A percentile compares a stretch with the other conserved stretches of the same genome.
Evolutionary conservation across 1,284 basidiomycete species (phyloP).

Genomic region (Lignosus rhinocerotis): DNA sequence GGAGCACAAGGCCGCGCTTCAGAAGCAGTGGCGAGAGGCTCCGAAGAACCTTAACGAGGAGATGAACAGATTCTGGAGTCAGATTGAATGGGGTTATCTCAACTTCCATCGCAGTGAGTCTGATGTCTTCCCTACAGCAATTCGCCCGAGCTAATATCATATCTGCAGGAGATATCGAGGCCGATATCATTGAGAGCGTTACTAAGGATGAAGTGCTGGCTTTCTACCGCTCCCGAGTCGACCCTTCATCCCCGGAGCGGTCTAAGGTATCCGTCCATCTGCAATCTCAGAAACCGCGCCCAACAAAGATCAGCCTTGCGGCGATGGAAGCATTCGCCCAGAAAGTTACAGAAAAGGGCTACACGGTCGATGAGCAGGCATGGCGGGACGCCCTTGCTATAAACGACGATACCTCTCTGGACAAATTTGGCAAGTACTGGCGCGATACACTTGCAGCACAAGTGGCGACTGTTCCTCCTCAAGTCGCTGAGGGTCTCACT

Average conservation of each 20-base stretch:
- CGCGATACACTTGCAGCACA: constrained; percentile 50
- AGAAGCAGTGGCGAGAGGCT: constrained; percentile 71
- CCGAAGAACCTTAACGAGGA: constrained; percentile 74
- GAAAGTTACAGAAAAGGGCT: constrained; percentile 51
- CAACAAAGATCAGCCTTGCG: constrained; percentile 62
- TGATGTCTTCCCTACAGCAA: constrained; percentile 35
- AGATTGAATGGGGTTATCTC: constrained; percentile 75
- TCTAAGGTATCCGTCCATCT: constrained; percentile 85
- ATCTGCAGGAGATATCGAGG: constrained; percentile 65
- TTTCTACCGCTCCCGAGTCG: constrained; percentile 72
- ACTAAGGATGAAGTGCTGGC: constrained; percentile 80
- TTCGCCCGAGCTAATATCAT: constrained; percentile 14
- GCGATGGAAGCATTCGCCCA: constrained; percentile 68
- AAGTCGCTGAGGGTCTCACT: constrained; percentile 52
- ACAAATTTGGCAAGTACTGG: constrained; percentile 57
- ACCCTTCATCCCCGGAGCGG: constrained; percentile 69
- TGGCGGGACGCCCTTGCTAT: constrained; percentile 47
- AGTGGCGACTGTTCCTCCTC: constrained; percentile 30
- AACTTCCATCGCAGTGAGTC: constrained; percentile 73
- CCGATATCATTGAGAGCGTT: constrained; percentile 59
- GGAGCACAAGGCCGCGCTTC: constrained; percentile 54
- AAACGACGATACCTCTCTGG: constrained; percentile 47
- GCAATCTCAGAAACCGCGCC: constrained; percentile 63
- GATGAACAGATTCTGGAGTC: constrained; percentile 62
- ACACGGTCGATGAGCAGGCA: constrained; percentile 53